Conservation (phyloP, 2,329 filamentous ascomycete genomes). For the Scorias spongiosa region DNA sequence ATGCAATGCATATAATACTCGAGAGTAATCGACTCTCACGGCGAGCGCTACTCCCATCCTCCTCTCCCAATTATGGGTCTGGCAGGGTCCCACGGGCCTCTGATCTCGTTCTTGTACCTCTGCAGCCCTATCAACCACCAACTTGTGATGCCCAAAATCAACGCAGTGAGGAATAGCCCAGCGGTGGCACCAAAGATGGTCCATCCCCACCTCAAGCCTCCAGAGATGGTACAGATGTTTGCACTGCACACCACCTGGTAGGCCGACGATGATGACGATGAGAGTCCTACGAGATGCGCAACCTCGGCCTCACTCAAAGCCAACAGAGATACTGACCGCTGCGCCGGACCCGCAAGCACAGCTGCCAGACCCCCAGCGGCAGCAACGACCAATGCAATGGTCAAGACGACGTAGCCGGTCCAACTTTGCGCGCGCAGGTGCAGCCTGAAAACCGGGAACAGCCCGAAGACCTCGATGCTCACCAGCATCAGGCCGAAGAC, state of each 20-base stretch:
- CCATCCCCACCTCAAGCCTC: constrained; percentile 38
- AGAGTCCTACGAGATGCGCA: too few species aligned
- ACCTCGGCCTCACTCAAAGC: neutral
- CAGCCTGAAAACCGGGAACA: constrained; percentile 94
- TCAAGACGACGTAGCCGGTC: constrained; percentile 64
- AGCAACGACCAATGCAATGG: constrained; percentile 58
- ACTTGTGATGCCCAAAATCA: constrained; percentile 83
- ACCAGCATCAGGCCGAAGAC: constrained; percentile 93
- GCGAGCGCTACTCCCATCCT: constrained; percentile 15
- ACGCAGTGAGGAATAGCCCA: constrained; percentile 55
- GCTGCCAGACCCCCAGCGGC: constrained; percentile 62
- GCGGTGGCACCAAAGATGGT: constrained; percentile 59
- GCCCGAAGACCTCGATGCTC: constrained; percentile 89
- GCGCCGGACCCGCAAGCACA: neutral
- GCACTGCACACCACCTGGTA: neutral
- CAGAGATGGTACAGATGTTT: constrained; percentile 30
- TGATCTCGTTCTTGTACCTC: constrained; percentile 98
- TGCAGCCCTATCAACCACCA: constrained; percentile 97
- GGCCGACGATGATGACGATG: neutral
- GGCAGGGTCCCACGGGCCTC: constrained; percentile 93
- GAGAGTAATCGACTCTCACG: too few species aligned
- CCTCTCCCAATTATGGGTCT: constrained; percentile 67
- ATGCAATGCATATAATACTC: too few species aligned
- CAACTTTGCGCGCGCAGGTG: constrained; percentile 72
- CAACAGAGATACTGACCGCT: neutral